A percentile compares a stretch with the other conserved stretches of the same genome.
These are phyloP conservation scores for Apostasia ramifera DNA, from an alignment of 106 monocot genomes.

Conservation along the genomic window DNA sequence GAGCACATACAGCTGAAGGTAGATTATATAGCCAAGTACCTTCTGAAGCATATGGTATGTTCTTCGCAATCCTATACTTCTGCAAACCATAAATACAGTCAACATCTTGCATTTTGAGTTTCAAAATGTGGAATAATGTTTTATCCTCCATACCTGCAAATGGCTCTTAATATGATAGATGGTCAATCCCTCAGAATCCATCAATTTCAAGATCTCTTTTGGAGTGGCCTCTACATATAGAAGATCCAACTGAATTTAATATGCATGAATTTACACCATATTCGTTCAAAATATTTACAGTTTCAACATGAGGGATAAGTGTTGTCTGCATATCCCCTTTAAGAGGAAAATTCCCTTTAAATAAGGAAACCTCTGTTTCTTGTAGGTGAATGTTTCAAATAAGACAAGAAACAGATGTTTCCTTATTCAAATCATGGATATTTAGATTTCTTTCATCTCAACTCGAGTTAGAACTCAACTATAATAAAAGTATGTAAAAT, in stretches of 20 bases:
- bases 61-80: conserved; percentile 63
- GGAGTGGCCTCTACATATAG: conserved; percentile 55
- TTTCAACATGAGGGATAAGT: no score
- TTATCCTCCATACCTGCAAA: conserved; percentile 41
- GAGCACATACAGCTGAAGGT: no score
- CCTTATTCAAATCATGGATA: no score
- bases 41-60: conserved; percentile 28
- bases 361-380: neutral
- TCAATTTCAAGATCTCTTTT: conserved; percentile 56
- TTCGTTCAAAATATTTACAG: no score
- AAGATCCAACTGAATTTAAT: neutral
- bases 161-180: conserved; percentile 72
- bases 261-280: no score
- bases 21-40: conserved; percentile 15
- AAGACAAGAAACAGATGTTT: no score
- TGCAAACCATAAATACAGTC: conserved; percentile 12
- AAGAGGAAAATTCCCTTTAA: neutral
- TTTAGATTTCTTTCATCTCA: no score
- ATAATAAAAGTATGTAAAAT: no score
- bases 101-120: neutral
- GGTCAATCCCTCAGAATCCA: conserved; percentile 46
- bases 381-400: neutral
- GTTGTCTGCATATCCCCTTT: neutral
- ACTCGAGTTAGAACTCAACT: no score
- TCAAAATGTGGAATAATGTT: neutral